Base-by-base conservation (phyloP, 2,329 filamentous ascomycete genomes). In the Colletotrichum orchidophilum region DNA sequence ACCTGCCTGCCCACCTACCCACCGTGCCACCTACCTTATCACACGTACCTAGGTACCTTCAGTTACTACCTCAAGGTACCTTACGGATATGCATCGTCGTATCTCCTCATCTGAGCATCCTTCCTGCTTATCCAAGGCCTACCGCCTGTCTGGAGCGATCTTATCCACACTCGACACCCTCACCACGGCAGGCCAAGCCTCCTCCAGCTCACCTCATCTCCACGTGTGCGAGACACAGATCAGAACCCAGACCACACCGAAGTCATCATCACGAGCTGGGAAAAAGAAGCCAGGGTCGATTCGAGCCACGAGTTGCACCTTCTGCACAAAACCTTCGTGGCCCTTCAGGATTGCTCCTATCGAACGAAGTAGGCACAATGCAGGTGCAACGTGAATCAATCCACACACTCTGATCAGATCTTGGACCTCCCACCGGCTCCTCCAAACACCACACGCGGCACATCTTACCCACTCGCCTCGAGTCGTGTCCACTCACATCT, bases 211-310 rank as follows among this genome's bases (percentile, higher is more conserved):
- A 27, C 63, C n/a, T 59, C 26, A 46, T 52, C 33, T 33, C 49
- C 7, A 46, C 11, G 3, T 46, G 39, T 18, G 11, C 13, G 24
- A 31, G 18, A 29, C 27, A 31, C 12, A 46, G 39, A 31, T 39
- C 31, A 42, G n/a, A 26, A 33, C 21, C 21, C 18, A 39, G 24
- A 31, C 46, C 24, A 29, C 39, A 31, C 53, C 18, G 9, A n/a
- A 46, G 31, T 42, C 42, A 54, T 60, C 42, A 57, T 39, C 18
- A 27, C 39, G 13, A 27, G 24, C 59, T 29, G 11, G 39, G 18
- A 69, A 29, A 26, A 69, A 29, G 59, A 63, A 58, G 53, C 53
- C 46, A n/a, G 35, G 49, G 21, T 50, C 6, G 35, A 33, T 24
- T 26, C 26, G 26, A 33, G 54, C 26, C 39, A 31, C 29, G 29